Evolutionary conservation across 768 basidiomycete genomes (phyloP), one percentile per base, ranked within the genome.

Genomic region (Leccinum broughii): DNA sequence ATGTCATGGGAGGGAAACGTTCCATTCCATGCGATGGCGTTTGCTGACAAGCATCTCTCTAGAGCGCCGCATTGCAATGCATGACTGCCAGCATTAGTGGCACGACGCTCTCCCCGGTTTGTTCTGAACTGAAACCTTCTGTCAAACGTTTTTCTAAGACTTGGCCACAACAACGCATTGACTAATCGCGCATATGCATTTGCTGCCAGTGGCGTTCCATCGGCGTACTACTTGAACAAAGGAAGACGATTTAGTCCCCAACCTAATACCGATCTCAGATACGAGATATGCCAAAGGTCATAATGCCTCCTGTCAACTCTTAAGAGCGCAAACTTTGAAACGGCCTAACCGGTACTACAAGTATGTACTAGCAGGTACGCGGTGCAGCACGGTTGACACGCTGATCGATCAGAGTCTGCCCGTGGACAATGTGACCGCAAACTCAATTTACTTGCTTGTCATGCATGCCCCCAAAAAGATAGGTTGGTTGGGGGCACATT

Each of bases 211-310:
- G 64, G 44, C n/a, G 44, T 53, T 17, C 20, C 3, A 32, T 32
- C 24, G 41, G 41, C 22, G 32, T 51, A 32, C 53, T 58, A 52
- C 30, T 39, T 17, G 37, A 26, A 34, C 63, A 11, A 39, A 39
- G 48, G 34, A 37, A 37, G 9, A 52, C 13, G 26, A 14, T 56
- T 35, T 26, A 0, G 44, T 34, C 26, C 13, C 53, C 56, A 41
- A 9, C 39, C 39, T 41, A 41, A 8, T 41, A 39, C 37, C 20
- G 35, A 62, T 62, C 53, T 49, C 17, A 14, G 35, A 37, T 37
- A 39, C 37, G 37, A 57, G 64, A 62, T 55, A 51, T 30, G 35
- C 20, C 48, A 35, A 51, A 44, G 10, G 26, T 62, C 30, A 9
- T 49, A 57, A 55, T 52, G 13, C 30, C 15, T 13, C 32, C 30